phyloP scores from a whole-genome alignment of 2,329 filamentous ascomycete species.

The Chaetomium sp. region DNA sequence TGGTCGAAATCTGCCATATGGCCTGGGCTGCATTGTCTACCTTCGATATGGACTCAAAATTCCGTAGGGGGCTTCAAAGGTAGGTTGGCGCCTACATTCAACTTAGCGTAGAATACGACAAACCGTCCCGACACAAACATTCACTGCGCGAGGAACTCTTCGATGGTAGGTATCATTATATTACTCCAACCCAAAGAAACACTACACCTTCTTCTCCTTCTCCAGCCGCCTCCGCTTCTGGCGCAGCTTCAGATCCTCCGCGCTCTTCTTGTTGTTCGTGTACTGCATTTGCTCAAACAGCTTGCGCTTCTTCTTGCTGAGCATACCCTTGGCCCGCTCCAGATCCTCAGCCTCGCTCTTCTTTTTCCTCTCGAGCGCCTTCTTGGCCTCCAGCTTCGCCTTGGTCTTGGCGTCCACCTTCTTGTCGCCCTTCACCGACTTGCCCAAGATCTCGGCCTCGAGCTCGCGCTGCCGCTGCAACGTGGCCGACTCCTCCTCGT shows the following conservation, averaged over 20 bases:
- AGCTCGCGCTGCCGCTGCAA: constrained; percentile 83
- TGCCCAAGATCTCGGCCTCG: constrained; percentile 85
- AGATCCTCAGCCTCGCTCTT: constrained; percentile 82
- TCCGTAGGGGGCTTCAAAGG: not conserved
- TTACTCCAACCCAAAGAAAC: not conserved
- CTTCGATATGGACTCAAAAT: not conserved
- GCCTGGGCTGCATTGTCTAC: not conserved
- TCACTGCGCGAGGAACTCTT: not conserved
- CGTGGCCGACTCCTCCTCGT: constrained; percentile 52
- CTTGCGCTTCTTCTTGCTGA: constrained; percentile 97
- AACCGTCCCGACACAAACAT: not conserved
- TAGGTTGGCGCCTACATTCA: not conserved
- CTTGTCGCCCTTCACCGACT: constrained; percentile 53
- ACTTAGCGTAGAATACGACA: not conserved
- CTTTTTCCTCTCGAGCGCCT: constrained; percentile 69
- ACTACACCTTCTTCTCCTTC: constrained; percentile 49
- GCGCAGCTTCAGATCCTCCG: constrained; percentile 82
- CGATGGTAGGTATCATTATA: constrained; percentile 12
- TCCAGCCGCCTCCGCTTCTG: constrained; percentile 91
- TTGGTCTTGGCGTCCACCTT: constrained; percentile 58
- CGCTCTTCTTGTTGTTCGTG: constrained; percentile 90
- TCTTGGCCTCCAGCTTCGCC: constrained; percentile 69
- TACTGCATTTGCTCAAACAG: constrained; percentile 97
- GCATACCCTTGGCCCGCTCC: constrained; percentile 95
- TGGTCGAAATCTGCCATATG: too few species aligned